phyloP scores from a whole-genome alignment of 73 alveolate genomes.

The Paramecium pentaurelia region DNA sequence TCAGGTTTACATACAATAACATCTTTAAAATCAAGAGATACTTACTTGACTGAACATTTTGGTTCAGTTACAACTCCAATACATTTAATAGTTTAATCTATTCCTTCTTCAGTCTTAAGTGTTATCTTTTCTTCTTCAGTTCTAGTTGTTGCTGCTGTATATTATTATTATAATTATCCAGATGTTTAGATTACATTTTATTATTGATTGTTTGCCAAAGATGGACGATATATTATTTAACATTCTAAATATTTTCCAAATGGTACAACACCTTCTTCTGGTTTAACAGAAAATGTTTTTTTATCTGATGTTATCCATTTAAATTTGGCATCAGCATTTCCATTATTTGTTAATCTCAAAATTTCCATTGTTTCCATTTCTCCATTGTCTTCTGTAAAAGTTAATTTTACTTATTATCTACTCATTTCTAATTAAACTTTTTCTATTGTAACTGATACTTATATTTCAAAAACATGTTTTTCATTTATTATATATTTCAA shows the following conservation, averaged over 20 bases:
- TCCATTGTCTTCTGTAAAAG: conserved; percentile 90
- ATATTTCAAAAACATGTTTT: conserved; percentile 84
- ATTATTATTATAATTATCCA: not conserved
- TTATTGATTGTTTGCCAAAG: not conserved
- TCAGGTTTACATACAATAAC: conserved; percentile 79
- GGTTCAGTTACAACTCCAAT: conserved; percentile 89
- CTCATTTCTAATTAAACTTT: conserved; percentile 78
- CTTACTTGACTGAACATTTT: conserved; percentile 73
- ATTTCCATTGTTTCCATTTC: conserved; percentile 91
- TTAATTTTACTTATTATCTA: conserved; percentile 71
- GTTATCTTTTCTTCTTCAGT: conserved; percentile 83
- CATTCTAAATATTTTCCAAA: not conserved
- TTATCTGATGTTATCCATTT: conserved; percentile 81
- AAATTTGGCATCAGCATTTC: conserved; percentile 93
- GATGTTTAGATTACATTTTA: not conserved
- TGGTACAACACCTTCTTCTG: conserved; percentile 49
- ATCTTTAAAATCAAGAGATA: conserved; percentile 78
- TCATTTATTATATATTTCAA: conserved; percentile 92
- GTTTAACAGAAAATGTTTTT: conserved; percentile 35
- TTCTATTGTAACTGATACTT: conserved; percentile 87
- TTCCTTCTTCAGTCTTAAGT: conserved; percentile 89
- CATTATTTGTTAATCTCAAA: conserved; percentile 87
- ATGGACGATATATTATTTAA: conserved; percentile 41
- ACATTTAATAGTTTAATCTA: conserved; percentile 80
- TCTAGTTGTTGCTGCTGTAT: conserved; percentile 18